phyloP scores from a whole-genome alignment of 306 rosid genomes.

The Carpinus fangiana region DNA sequence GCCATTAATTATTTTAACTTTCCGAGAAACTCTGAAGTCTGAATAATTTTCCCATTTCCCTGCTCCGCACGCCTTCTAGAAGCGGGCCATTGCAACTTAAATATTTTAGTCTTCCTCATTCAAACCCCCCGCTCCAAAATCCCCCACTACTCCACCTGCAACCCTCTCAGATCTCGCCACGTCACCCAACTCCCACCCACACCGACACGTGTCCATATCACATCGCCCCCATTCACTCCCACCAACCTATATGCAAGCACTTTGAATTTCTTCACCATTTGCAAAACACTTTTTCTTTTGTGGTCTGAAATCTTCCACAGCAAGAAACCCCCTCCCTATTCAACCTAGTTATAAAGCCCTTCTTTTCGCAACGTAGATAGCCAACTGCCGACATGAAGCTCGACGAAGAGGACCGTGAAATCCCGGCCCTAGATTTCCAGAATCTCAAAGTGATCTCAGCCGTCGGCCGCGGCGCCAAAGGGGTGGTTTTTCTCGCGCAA shows the following conservation, averaged over 20 bases:
- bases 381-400: constrained; percentile 33
- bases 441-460: constrained; percentile 56
- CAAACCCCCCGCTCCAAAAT: not conserved
- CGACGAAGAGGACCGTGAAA: not conserved
- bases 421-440: constrained; percentile 38
- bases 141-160: not conserved
- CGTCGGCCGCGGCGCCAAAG: constrained; percentile 96
- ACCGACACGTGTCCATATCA: not conserved
- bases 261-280: too few relatives aligned
- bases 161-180: not conserved
- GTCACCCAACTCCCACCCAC: not conserved
- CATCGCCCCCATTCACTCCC: not conserved
- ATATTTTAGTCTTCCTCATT: not conserved
- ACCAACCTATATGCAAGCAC: not conserved
- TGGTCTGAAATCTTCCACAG: constrained; percentile 7
- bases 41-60: constrained; percentile 2
- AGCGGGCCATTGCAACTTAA: not conserved
- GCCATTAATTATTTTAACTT: too few relatives aligned
- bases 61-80: constrained; percentile 34
- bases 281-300: not conserved
- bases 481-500: constrained; percentile 72
- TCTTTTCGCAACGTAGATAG: not conserved
- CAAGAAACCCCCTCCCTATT: constrained; percentile 19
- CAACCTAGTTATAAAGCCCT: not conserved
- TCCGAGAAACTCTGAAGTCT: not conserved